Base-by-base conservation (phyloP, 192 early-diverging fungal genomes). In the Paraglomus brasilianum region DNA sequence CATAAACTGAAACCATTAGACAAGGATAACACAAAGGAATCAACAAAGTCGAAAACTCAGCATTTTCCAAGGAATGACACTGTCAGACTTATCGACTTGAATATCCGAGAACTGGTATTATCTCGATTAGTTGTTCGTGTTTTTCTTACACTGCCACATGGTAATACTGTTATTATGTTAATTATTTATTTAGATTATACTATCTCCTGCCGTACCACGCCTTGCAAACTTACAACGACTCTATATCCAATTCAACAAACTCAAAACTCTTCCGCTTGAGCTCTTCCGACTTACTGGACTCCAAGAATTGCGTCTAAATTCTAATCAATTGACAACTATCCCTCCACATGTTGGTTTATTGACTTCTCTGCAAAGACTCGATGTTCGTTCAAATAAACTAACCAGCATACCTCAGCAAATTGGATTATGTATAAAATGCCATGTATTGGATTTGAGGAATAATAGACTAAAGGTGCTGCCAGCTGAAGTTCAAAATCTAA, bases 301-400 rank as follows among this genome's bases (percentile, higher is more conserved):
- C 9, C 44, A 55, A 55, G 73, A 77, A 57, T 64, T 80, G 1
- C 75, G 78, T 64, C 8, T 80, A 13, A 74, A 72, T 10, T 65
- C 55, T 19, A 80, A 80, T 40, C 7, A 60, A 38, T 40, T 80
- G 6, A 48, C n/a, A 17, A 21, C 15, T n/a, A 40, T 80, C 3
- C 74, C 79, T 14, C 50, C 69, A 45, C 60, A 75, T 11, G 56
- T 80, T 24, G 73, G 71, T 11, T 22, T 53, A 8, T 45, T 78
- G 4, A 40, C 47, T 13, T 53, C 71, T 8, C 47, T 80, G 17
- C 71, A 63, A 8, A 72, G 69, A 51, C 49, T 80, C 1, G 70
- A 65, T 58, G 19, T 80, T 4, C 76, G 75, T 42, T 69, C 66
- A 58, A 80, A 80, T 44, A 30, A 67, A 40, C 39, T 80, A 4